phyloP scores from a whole-genome alignment of 2,329 filamentous ascomycete genomes.

The Calonectria leucothoes region DNA sequence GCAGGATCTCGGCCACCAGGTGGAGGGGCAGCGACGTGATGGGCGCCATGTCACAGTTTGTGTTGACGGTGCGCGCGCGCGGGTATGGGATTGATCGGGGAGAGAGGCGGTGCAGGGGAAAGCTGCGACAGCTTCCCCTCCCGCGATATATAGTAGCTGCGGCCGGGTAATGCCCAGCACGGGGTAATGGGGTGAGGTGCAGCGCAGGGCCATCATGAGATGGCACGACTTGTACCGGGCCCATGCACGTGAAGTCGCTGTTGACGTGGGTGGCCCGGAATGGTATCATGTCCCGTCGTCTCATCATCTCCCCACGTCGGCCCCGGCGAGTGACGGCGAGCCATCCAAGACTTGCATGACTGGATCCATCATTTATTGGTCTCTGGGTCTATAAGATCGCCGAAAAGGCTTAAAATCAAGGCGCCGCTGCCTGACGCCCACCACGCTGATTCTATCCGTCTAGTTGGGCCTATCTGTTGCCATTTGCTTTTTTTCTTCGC shows the following conservation, averaged over 20 bases:
- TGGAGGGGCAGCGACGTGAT: slow-evolving; percentile 37
- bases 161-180: neutral
- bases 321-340: slow-evolving; percentile 23
- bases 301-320: slow-evolving; percentile 36
- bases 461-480: neutral
- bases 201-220: slow-evolving; percentile 15
- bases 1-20: slow-evolving; percentile 35
- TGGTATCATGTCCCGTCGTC: slow-evolving; percentile 32
- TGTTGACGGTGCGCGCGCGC: neutral
- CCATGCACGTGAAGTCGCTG: slow-evolving; percentile 29
- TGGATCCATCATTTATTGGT: slow-evolving; percentile 15
- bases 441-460: slow-evolving; percentile 2
- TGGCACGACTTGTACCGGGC: slow-evolving; percentile 29
- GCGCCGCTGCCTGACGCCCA: neutral
- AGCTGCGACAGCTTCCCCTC: neutral
- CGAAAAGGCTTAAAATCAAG: neutral
- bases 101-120: neutral
- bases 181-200: slow-evolving; percentile 15
- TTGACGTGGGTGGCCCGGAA: slow-evolving; percentile 18
- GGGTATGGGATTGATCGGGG: neutral
- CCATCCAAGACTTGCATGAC: slow-evolving; percentile 3
- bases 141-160: neutral
- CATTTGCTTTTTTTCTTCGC: slow-evolving; percentile 4
- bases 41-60: slow-evolving; percentile 29
- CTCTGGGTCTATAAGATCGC: slow-evolving; percentile 7